Evolutionary conservation across 371 early-diverging fungal genomes (phyloP), one percentile per base, ranked within the genome.

Genomic region (Parasitella parasitica): DNA sequence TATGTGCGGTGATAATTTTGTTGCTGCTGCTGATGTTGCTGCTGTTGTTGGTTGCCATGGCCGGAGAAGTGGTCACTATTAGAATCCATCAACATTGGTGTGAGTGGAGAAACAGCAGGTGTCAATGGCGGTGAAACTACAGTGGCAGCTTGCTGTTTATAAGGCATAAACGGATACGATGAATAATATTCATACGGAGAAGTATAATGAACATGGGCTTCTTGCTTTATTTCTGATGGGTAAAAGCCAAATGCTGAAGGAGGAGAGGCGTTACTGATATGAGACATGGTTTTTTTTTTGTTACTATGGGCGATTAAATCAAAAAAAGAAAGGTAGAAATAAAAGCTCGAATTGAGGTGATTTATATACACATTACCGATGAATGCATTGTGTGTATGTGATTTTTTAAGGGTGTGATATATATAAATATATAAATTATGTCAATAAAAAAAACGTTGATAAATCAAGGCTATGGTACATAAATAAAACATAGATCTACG

Each of bases 51-150:
- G 13, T n/a, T 30, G 24, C 38, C 16, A 37, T 51, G 54, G 35
- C 6, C 20, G 22, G 15, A 22, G 34, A 48, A 58, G 22, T 49
- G 32, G n/a, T 49, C 34, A 12, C 28, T 59, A 18, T 7, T 18
- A 30, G 65, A 54, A 54, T 65, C 66, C n/a, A 55, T 46, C 15
- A 64, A 12, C 53, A 69, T 41, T 64, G 12, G 56, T 35, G n/a
- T 57, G 26, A 28, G 26, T 49, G 69, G 65, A 22, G 69, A 69
- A 18, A 64, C 65, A 16, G 61, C 64, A 15, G 69, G 69, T 16
- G 69, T 69, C 11, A 69, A 53, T 27, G 69, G 69, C 26, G 69
- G 69, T 12, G 69, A 69, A 20, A 61, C 67, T 13, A 61, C 67
- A 49, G 63, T 22, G 24, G 54, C 38, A 38, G 38, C 22, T 38